A percentile compares a stretch with the other conserved stretches of the same genome.
Evolutionary conservation across 129 eudicot species (phyloP).

Genomic region (Dittrichia graveolens): DNA sequence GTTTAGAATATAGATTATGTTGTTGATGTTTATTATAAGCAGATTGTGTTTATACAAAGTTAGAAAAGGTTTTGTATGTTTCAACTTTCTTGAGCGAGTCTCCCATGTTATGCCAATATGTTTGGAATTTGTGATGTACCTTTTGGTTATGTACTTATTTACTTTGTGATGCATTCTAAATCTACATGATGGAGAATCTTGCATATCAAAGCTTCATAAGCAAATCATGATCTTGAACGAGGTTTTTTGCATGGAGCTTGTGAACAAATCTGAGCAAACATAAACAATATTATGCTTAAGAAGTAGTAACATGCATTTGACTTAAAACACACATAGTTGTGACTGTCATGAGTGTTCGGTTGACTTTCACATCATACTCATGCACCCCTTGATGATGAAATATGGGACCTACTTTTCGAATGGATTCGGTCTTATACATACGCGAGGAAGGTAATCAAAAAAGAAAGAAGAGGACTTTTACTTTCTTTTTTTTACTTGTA

Average conservation of each 20-base stretch:
- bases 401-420: no score
- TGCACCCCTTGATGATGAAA: no score
- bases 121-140: neutral
- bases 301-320: no score
- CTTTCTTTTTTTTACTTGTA: no score
- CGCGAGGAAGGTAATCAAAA: no score
- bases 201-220: neutral
- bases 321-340: no score
- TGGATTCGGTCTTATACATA: no score
- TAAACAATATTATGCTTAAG: no score
- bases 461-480: no score
- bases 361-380: no score
- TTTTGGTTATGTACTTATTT: neutral
- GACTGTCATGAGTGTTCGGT: no score
- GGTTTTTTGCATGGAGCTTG: neutral
- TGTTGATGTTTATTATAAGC: constrained; percentile 12
- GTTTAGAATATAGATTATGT: neutral
- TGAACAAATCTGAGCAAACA: no score
- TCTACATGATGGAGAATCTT: constrained; percentile 4
- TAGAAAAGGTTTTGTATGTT: neutral
- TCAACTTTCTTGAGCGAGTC: constrained; percentile 2
- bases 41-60: neutral
- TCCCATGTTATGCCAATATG: neutral
- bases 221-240: neutral
- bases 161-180: constrained; percentile 1